Evolutionary conservation across 2,329 filamentous ascomycete genomes (phyloP), one percentile per base, ranked within the genome.

Genomic region (Trematosphaeria pertusa): DNA sequence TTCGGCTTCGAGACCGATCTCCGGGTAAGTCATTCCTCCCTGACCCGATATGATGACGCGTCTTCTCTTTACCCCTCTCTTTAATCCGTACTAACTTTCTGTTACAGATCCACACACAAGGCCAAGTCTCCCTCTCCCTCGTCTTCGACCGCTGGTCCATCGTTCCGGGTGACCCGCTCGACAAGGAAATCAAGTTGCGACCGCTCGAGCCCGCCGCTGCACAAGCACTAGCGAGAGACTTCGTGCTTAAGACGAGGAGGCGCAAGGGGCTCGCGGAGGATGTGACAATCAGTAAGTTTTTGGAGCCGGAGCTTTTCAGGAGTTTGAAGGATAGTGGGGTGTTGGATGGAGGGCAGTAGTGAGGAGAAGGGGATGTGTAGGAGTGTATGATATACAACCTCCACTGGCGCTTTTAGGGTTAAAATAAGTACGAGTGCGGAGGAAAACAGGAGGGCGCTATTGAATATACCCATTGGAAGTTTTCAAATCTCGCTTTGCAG

Each of bases 1-100:
- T 99, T 99, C 66, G 94, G 94, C 15, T 97, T 99, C 73, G 94
- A 99, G 78, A 97, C 94, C 11, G 94, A 99, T 76, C 80, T 99
- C 47, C 83, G 94, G 50, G 67, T 72, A 61, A 54, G 63, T 57
- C 14, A 14, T 3, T 9, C 39, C 12, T 12, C 26, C 19, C 5
- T 8, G 12, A 14, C 24, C 94, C 11, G 94, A 99, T 76, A 80
- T 99, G 47, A 83, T 94, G 50, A 67, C 71, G 60, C 54, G 63
- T 57, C 14, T 14, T 3, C 10, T 41, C 12, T 12, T 21, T 17
- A 4, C 24, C 24, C 24, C 24, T 28, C 12, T 28, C 12, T 28
- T 28, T 28, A 20, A 30, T 38, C 17, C 12, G 14, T 28, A 34
- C 45, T 59, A 32, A 59, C 43, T n/a, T 37, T 42, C 34, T 28